A percentile compares a stretch with the other conserved stretches of the same genome.
Conservation (phyloP, 257 asterid genomes). For the Solanum virginianum region DNA sequence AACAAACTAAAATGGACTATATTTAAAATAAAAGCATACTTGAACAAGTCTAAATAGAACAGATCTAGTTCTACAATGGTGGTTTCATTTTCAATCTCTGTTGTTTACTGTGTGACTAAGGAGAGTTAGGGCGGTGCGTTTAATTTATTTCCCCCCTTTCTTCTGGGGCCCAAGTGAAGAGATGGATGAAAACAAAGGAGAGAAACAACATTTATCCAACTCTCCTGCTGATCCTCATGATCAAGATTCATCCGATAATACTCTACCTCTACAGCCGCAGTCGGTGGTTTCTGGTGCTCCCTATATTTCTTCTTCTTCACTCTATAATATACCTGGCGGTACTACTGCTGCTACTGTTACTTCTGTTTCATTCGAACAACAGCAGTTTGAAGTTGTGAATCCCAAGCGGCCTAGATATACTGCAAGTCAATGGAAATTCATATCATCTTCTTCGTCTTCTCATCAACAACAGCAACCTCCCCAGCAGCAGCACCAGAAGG, state of each 20-base stretch:
- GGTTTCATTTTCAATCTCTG: neutral
- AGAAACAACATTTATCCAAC: constrained; percentile 17
- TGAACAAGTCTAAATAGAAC: neutral
- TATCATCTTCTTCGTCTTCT: constrained; percentile 14
- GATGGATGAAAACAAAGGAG: constrained; percentile 33
- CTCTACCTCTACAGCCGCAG: neutral
- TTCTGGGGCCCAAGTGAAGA: neutral
- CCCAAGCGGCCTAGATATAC: constrained; percentile 28
- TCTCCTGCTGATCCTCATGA: constrained; percentile 13
- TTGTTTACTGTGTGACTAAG: neutral
- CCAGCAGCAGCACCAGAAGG: constrained; percentile 4
- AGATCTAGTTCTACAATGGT: constrained; percentile 7
- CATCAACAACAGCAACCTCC: constrained; percentile 3
- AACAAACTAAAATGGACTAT: neutral
- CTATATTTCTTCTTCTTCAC: constrained; percentile 9
- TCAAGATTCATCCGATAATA: constrained; percentile 12
- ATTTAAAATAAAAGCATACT: neutral
- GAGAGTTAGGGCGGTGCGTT: neutral
- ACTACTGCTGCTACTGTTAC: neutral
- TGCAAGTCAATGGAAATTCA: constrained; percentile 27
- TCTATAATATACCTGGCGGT: neutral
- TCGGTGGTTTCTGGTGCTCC: constrained; percentile 6
- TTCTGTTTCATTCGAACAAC: constrained; percentile 9
- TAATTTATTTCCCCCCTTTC: neutral
- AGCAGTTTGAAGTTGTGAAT: constrained; percentile 15